Percentiles rank a stretch among this genome's conserved stretches.
Evolutionary conservation across 306 rosid genomes (phyloP).

Genomic region (Gillenia trifoliata): DNA sequence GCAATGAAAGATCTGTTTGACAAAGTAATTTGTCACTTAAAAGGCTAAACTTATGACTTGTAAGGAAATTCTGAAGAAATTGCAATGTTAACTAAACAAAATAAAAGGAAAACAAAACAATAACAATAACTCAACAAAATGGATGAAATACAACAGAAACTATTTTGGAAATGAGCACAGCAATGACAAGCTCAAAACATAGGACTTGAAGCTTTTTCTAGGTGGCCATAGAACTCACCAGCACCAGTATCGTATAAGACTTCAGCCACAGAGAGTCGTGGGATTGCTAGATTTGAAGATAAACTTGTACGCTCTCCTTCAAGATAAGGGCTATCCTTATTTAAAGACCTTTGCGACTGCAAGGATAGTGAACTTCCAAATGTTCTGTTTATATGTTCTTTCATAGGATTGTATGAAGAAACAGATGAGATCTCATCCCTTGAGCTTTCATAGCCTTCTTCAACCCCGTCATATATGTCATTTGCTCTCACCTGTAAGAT

Average conservation of each 20-base stretch:
- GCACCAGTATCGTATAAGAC: conserved; percentile 53
- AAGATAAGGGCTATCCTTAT: conserved; percentile 37
- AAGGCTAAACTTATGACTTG: conserved; percentile 21
- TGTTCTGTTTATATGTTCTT: conserved; percentile 59
- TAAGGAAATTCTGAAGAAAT: not conserved
- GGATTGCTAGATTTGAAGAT: conserved; percentile 63
- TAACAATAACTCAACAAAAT: not conserved
- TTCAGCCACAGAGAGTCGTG: conserved; percentile 78
- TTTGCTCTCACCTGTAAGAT: conserved; percentile 77
- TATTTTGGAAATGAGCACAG: conserved; percentile 5
- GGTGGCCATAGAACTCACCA: conserved; percentile 42
- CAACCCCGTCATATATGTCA: conserved; percentile 65
- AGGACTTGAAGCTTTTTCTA: conserved; percentile 13
- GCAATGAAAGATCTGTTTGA: conserved; percentile 57
- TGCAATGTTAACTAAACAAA: not conserved
- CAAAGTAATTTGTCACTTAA: conserved; percentile 25
- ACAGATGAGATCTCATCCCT: conserved; percentile 91
- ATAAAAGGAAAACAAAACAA: not conserved
- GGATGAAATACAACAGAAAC: conserved; percentile 2
- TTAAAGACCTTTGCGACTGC: conserved; percentile 70
- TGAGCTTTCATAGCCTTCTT: conserved; percentile 93
- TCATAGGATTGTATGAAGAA: conserved; percentile 83
- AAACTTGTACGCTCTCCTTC: conserved; percentile 73
- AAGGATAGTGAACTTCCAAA: conserved; percentile 81
- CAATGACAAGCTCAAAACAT: not conserved